Base-by-base conservation (phyloP, 306 rosid genomes). In the Vigna mungo region DNA sequence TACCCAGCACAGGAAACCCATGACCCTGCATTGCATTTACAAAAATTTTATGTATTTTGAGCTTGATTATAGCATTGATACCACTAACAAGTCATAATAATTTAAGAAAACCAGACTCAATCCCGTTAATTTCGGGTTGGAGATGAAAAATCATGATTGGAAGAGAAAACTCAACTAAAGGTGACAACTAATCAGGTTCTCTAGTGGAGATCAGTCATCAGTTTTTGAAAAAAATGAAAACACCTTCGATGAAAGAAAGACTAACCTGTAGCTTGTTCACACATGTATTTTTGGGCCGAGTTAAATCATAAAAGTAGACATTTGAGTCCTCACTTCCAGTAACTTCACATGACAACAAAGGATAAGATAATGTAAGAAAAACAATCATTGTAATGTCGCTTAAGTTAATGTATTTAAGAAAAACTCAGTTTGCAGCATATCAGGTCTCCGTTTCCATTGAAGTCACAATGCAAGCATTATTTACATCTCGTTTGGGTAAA, bases 291-390 rank as follows among this genome's bases (percentile, higher is more conserved):
- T 74, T 91, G 6, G 99, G 97, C 75, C 95, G 89, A 13, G 99
- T 95, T 63, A 92, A 84, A 85, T 95, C 97, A 56, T 95, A 95
- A 90, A 95, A 95, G 84, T 95, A 95, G 51, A 95, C 99, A 83
- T 91, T 95, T 81, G 97, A 90, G 87, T 95, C 99, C 84, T 95
- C 99, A 82, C 97, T 95, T 84, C 99, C 99, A 63, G 97, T 80
- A 80, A 95, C 99, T 95, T 59, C 84, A 64, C 59, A 78, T 74
- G 64, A 36, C 54, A 84, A 78, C 36, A 78, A 55, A 72, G 62
- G 82, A 68, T 34, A 41, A 69, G 80, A 68, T 34, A 41, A 69
- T 51, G 84, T 90, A 49, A 86, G 78, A 68, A 70, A 80, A 77
- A 68, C n/a, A 9, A 64, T 15, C 34, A 68, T 51, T 11, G 21